Conservation (phyloP, 306 rosid species). For the Potentilla sterilis region DNA sequence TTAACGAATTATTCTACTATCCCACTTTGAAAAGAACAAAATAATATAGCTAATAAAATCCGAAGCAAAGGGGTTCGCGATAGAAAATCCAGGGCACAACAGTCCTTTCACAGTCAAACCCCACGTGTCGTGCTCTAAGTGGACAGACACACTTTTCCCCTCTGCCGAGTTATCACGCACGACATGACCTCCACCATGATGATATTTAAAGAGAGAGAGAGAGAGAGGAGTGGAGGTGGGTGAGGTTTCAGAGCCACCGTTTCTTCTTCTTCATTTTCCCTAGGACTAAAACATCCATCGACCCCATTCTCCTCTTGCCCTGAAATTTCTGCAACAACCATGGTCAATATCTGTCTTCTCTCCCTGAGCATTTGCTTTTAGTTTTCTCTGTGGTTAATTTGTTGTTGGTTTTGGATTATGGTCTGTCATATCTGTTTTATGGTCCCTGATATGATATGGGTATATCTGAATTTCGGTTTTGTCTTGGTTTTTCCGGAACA, state of each 20-base stretch:
- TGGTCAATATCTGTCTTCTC: conserved; percentile 18
- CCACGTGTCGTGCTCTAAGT: conserved; percentile 22
- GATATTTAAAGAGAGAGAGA: conserved; percentile 15
- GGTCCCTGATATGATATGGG: neutral
- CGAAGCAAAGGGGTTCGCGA: too few relatives aligned
- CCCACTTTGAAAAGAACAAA: too few relatives aligned
- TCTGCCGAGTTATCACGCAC: conserved; percentile 33
- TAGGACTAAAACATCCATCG: neutral
- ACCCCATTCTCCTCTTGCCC: conserved; percentile 6
- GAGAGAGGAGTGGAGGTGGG: neutral
- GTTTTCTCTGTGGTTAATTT: too few relatives aligned
- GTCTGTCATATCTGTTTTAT: conserved; percentile 10
- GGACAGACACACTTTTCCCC: conserved; percentile 20
- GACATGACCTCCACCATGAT: conserved; percentile 33
- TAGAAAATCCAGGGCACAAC: too few relatives aligned
- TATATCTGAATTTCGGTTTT: conserved; percentile 30
- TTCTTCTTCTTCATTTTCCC: neutral
- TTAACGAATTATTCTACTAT: too few relatives aligned
- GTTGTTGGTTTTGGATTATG: neutral
- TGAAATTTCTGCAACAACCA: conserved; percentile 23
- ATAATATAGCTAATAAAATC: too few relatives aligned
- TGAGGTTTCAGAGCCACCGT: too few relatives aligned
- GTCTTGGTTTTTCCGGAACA: conserved; percentile 2
- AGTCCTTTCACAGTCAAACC: too few relatives aligned
- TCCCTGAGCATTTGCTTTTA: neutral